Percentiles rank a stretch among this genome's conserved stretches.
phyloP scores from a whole-genome alignment of 495 filamentous ascomycete species.

The Xylaria longipes region DNA sequence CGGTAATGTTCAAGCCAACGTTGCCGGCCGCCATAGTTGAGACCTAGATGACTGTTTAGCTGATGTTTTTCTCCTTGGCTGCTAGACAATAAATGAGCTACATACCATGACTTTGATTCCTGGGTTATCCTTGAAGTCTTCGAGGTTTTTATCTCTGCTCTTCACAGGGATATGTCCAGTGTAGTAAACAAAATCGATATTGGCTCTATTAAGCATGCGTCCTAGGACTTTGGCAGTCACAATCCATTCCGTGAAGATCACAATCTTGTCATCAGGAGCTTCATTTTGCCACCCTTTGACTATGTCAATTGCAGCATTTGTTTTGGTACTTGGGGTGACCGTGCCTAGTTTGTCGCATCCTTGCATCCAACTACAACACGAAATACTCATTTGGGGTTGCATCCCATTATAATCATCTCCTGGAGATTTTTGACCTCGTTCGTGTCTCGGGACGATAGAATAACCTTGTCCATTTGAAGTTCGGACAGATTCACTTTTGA shows the following conservation, averaged over 20 bases:
- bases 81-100: conserved; percentile 28
- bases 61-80: conserved; percentile 5
- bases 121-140: conserved; percentile 20
- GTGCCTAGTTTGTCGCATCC: neutral
- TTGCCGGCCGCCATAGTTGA: conserved; percentile 55
- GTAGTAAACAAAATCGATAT: conserved; percentile 42
- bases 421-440: neutral
- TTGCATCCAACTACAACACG: neutral
- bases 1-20: conserved; percentile 58
- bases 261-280: conserved; percentile 44
- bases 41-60: conserved; percentile 37
- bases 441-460: neutral
- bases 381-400: neutral
- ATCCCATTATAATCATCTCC: conserved; percentile 15
- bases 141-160: conserved; percentile 16
- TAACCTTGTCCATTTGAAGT: neutral
- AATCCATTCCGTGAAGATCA: conserved; percentile 49
- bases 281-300: conserved; percentile 35
- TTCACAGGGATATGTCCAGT: conserved; percentile 11
- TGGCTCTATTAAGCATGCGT: conserved; percentile 32
- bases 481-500: neutral
- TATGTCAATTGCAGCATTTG: conserved; percentile 29
- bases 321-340: conserved; percentile 40
- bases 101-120: conserved; percentile 35
- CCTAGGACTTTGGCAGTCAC: conserved; percentile 42